A percentile compares a stretch with the other conserved stretches of the same genome.
phyloP scores from a whole-genome alignment of 495 filamentous ascomycete genomes.

The Podospora pseudopauciseta region DNA sequence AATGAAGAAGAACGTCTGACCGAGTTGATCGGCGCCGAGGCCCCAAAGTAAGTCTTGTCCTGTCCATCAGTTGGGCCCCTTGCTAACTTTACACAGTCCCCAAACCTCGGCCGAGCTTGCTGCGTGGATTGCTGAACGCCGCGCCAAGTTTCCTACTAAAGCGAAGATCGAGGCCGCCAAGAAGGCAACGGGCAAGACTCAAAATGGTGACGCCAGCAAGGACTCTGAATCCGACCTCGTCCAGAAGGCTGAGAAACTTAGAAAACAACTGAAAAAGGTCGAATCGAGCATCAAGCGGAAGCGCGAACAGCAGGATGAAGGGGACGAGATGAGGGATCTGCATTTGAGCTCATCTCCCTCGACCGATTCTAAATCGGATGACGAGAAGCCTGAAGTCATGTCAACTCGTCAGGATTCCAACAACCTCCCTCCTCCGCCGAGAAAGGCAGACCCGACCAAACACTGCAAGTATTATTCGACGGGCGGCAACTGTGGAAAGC shows the following conservation, averaged over 20 bases:
- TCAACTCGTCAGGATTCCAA: conserved; percentile 38
- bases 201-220: conserved; percentile 29
- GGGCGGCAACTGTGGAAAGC: conserved; percentile 58
- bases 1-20: conserved; percentile 71
- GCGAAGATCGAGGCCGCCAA: conserved; percentile 52
- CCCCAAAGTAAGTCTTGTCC: conserved; percentile 42
- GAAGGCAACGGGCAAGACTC: conserved; percentile 39
- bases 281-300: conserved; percentile 56
- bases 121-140: conserved; percentile 77
- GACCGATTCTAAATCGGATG: conserved; percentile 38
- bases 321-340: conserved; percentile 50
- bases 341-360: conserved; percentile 38
- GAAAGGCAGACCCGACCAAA: conserved; percentile 49
- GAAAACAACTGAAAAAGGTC: conserved; percentile 48
- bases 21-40: conserved; percentile 52
- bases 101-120: conserved; percentile 57
- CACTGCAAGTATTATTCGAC: conserved; percentile 61
- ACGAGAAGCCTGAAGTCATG: conserved; percentile 49
- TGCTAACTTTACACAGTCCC: conserved; percentile 39
- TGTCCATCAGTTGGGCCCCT: conserved; percentile 33
- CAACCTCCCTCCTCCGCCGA: conserved; percentile 39
- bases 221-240: conserved; percentile 31
- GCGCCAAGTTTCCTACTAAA: conserved; percentile 72
- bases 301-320: conserved; percentile 53
- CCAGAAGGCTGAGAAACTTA: conserved; percentile 48